Evolutionary conservation across 345 rosid genomes (phyloP).

Genomic region (Isatis tinctoria): DNA sequence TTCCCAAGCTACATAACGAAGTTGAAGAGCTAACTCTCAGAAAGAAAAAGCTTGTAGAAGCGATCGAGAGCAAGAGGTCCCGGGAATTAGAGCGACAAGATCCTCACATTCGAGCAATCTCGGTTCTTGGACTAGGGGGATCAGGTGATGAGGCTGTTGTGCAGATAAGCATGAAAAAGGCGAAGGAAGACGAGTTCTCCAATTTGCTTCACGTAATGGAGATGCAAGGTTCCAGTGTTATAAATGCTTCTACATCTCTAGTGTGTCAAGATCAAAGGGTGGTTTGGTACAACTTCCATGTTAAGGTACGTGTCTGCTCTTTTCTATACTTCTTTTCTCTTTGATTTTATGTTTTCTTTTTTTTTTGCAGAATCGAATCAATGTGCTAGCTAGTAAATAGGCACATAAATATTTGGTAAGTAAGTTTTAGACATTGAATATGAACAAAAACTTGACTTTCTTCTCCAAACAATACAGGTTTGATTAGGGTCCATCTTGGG

Average conservation of each 20-base stretch:
- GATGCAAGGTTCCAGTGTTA: slow-evolving; percentile 19
- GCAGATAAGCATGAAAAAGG: slow-evolving; percentile 15
- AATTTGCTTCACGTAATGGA: slow-evolving; percentile 27
- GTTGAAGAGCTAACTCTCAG: slow-evolving; percentile 19
- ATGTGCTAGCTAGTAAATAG: background rate
- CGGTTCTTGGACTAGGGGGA: slow-evolving; percentile 20
- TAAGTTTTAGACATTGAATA: slow-evolving; percentile 3
- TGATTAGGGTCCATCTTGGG: background rate
- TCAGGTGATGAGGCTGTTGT: slow-evolving; percentile 26
- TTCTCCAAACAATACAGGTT: background rate
- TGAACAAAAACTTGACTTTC: background rate
- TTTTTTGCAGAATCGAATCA: background rate
- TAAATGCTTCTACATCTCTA: slow-evolving; percentile 30
- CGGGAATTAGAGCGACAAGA: background rate
- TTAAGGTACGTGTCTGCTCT: slow-evolving; percentile 19
- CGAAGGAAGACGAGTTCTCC: slow-evolving; percentile 17
- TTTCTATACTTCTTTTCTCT: background rate
- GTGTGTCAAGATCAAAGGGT: slow-evolving; percentile 17
- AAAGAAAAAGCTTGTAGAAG: background rate
- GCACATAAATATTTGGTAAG: background rate
- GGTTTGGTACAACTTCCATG: slow-evolving; percentile 28
- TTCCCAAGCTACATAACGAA: slow-evolving; percentile 23
- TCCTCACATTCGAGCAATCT: slow-evolving; percentile 12
- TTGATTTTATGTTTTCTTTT: background rate
- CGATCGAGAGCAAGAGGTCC: background rate